Evolutionary conservation across 192 early-diverging fungal genomes (phyloP), one percentile per base, ranked within the genome.

Genomic region (Linnemannia hyalina): DNA sequence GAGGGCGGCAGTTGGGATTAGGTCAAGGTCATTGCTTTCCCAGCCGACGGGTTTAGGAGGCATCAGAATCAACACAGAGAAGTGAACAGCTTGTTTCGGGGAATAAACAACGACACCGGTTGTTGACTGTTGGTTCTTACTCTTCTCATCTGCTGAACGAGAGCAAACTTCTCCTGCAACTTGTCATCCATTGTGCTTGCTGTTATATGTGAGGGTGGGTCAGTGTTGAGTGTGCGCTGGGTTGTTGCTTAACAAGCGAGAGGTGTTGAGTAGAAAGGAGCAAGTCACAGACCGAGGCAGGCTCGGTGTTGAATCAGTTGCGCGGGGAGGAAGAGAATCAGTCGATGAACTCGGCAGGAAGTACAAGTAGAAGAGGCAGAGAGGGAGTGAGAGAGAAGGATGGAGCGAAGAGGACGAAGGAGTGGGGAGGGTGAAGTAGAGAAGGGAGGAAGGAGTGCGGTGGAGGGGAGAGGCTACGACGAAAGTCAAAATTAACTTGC

Each of bases 81-180:
- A 46, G 22, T 38, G 23, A 52, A 52, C 47, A 18, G 49, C 4
- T 15, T 52, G 16, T 52, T 70, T 41, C 7, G 32, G 7, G 6
- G 20, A 3, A 18, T 38, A 70, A 42, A 23, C 26, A 35, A 22
- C 23, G 29, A 32, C n/a, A 35, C 35, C 11, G 36, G 11, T 32
- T 32, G 2, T 74, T 74, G 22, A 35, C 4, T 22, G 18, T 52
- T 52, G 44, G 44, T 38, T 10, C 73, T 46, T 85, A 85, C 83
- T 75, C 83, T 49, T 75, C 80, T 80, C 83, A 85, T 85, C 70
- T 80, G 83, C 73, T 85, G 83, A 42, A 85, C 69, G 32, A 85
- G 65, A 15, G 83, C 83, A 75, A 85, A 85, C 54, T 85, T 85
- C 63, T 85, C 83, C 40, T 85, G 83, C 57, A 85, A 42, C 44